Conservation (phyloP, 345 rosid species). For the Conringia planisiliqua region DNA sequence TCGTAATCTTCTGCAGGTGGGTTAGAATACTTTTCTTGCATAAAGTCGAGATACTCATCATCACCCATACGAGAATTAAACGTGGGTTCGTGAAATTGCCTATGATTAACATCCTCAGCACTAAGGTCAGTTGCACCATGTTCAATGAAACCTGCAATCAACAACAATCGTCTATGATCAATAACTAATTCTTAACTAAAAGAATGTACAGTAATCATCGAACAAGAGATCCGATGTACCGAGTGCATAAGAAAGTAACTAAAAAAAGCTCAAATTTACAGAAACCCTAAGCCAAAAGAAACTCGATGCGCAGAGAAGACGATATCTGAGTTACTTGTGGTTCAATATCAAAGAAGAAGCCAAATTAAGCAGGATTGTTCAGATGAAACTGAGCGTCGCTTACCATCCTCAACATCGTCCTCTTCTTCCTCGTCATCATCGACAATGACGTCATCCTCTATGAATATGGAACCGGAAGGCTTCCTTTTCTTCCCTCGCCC, state of each 20-base stretch:
- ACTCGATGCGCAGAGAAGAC: not conserved
- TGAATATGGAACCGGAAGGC: constrained; percentile 37
- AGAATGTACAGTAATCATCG: too few relatives aligned
- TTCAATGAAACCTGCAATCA: constrained; percentile 59
- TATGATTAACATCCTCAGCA: constrained; percentile 51
- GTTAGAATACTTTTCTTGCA: constrained; percentile 55
- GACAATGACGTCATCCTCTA: constrained; percentile 61
- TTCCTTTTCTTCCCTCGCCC: constrained; percentile 39
- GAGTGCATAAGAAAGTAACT: too few relatives aligned
- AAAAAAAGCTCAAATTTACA: not conserved
- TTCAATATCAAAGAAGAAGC: not conserved
- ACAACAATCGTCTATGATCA: not conserved
- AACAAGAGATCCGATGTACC: too few relatives aligned
- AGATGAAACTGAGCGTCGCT: not conserved
- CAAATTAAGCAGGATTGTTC: not conserved
- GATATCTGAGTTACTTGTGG: not conserved
- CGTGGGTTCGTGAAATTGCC: constrained; percentile 59
- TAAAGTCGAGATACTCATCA: constrained; percentile 60
- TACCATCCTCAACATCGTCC: constrained; percentile 65
- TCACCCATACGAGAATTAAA: constrained; percentile 57
- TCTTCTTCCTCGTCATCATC: constrained; percentile 77
- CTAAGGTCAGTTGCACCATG: constrained; percentile 47
- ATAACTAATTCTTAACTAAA: too few relatives aligned
- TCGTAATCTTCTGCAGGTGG: constrained; percentile 45
- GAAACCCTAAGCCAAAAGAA: not conserved